phyloP scores from a whole-genome alignment of 1,139 yeast species.

The Scheffersomyces parashehatae region DNA sequence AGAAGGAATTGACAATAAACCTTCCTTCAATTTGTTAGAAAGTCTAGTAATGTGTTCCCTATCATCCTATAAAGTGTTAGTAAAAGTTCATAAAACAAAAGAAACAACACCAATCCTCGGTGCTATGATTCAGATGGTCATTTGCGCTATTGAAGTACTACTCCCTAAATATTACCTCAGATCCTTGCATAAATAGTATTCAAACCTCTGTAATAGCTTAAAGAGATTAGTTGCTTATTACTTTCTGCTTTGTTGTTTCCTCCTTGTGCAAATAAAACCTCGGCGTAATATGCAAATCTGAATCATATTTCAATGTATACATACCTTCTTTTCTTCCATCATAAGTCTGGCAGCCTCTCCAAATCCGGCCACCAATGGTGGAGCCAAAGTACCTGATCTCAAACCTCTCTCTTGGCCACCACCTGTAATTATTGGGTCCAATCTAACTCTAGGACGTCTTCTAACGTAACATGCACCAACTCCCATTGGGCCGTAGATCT shows the following conservation, averaged over 20 bases:
- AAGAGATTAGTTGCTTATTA: slow-evolving; percentile 6
- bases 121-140: background rate
- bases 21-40: slow-evolving; percentile 69
- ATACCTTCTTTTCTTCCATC: slow-evolving; percentile 60
- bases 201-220: slow-evolving; percentile 3
- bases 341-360: slow-evolving; percentile 96
- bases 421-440: slow-evolving; percentile 92
- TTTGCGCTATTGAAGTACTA: too few relatives aligned
- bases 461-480: slow-evolving; percentile 94
- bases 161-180: slow-evolving; percentile 10
- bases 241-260: background rate
- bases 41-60: slow-evolving; percentile 65
- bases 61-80: slow-evolving; percentile 50
- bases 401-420: slow-evolving; percentile 99
- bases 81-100: slow-evolving; percentile 8
- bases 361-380: slow-evolving; percentile 92
- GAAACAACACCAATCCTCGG: background rate
- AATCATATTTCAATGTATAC: slow-evolving; percentile 9
- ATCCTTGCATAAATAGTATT: slow-evolving; percentile 22
- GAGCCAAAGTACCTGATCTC: slow-evolving; percentile 95
- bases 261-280: background rate
- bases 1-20: slow-evolving; percentile 80
- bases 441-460: slow-evolving; percentile 97
- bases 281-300: background rate
- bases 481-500: slow-evolving; percentile 98